These are phyloP conservation scores for Rubus idaeus DNA, from an alignment of 306 rosid genomes.

Conservation along the genomic window DNA sequence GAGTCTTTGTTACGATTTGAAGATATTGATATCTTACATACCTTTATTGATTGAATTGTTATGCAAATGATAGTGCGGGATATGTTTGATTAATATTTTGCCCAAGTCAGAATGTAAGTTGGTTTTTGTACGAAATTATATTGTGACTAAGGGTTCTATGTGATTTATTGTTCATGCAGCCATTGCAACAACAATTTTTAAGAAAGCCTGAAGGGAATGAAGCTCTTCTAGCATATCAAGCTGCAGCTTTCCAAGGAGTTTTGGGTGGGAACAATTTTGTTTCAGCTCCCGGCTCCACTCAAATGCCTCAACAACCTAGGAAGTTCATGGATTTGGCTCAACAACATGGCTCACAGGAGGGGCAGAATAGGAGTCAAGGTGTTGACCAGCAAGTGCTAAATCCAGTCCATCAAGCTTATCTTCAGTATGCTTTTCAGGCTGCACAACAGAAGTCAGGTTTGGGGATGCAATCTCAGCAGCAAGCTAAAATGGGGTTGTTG, in stretches of 20 bases:
- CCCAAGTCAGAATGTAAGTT: neutral
- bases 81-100: neutral
- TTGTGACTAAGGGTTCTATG: neutral
- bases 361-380: constrained; percentile 70
- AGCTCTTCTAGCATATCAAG: constrained; percentile 69
- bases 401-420: constrained; percentile 79
- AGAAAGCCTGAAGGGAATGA: constrained; percentile 91
- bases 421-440: constrained; percentile 78
- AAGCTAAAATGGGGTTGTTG: constrained; percentile 68
- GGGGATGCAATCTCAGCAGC: constrained; percentile 79
- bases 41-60: neutral
- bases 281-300: constrained; percentile 62
- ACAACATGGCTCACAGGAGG: constrained; percentile 68
- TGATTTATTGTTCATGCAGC: constrained; percentile 44
- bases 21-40: neutral
- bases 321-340: constrained; percentile 69
- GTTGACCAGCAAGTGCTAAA: constrained; percentile 65
- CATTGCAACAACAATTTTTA: constrained; percentile 72
- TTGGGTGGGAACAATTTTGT: constrained; percentile 54
- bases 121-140: neutral
- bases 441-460: constrained; percentile 77
- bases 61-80: neutral
- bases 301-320: constrained; percentile 73
- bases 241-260: constrained; percentile 67
- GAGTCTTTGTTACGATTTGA: neutral